Conservation (phyloP, 495 filamentous ascomycete genomes). For the Glonium stellatum region DNA sequence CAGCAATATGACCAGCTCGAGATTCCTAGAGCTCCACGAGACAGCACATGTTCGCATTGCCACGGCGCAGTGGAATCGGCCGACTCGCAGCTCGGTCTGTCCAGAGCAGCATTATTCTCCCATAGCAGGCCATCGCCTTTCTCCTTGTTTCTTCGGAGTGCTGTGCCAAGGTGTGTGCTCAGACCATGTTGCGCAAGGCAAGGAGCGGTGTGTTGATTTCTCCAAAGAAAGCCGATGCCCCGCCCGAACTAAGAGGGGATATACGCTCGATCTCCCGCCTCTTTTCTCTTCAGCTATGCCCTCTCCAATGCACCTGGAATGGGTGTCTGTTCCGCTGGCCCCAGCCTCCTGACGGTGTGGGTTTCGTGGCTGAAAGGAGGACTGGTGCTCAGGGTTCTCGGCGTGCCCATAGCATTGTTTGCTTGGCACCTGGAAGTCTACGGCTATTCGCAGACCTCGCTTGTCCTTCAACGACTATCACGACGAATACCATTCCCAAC, state of each 20-base stretch:
- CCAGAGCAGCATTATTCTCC: no score
- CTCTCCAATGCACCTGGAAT: conserved; percentile 19
- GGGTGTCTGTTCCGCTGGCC: conserved; percentile 21
- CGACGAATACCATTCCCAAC: conserved; percentile 15
- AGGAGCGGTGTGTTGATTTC: not conserved
- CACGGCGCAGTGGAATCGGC: no score
- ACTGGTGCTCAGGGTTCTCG: conserved; percentile 14
- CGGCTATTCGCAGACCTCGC: conserved; percentile 19
- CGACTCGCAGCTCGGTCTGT: no score
- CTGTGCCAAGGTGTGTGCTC: not conserved
- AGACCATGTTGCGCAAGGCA: not conserved
- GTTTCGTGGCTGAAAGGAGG: conserved; percentile 16
- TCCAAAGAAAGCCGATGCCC: not conserved
- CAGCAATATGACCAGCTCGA: no score
- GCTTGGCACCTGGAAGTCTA: conserved; percentile 25
- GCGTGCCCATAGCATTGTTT: conserved; percentile 20
- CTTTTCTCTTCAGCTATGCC: conserved; percentile 17
- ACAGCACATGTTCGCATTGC: no score
- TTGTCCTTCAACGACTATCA: conserved; percentile 27
- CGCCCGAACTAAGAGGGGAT: not conserved
- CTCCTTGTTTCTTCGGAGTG: not conserved
- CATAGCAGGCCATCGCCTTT: no score
- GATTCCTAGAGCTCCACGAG: no score
- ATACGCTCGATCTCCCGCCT: not conserved
- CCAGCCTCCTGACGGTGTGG: conserved; percentile 22